These are phyloP conservation scores for Aquilaria agallochum DNA, from an alignment of 441 rosid species.

Conservation along the genomic window DNA sequence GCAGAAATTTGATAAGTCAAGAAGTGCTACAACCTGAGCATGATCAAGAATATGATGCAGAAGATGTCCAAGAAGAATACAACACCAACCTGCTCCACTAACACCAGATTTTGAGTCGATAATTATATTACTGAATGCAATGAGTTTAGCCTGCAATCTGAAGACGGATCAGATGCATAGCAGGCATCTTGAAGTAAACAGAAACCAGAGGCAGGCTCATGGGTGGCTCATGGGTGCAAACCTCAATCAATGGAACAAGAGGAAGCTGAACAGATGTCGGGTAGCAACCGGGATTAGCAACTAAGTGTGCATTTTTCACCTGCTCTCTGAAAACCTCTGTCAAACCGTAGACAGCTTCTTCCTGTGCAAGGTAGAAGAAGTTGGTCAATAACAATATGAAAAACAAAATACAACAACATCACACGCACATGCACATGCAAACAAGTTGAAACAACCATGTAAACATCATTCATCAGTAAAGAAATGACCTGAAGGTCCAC, in stretches of 20 bases:
- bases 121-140: slow-evolving; percentile 58
- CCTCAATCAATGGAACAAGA: slow-evolving; percentile 86
- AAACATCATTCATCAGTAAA: background rate
- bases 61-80: slow-evolving; percentile 8
- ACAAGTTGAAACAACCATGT: background rate
- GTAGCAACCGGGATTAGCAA: slow-evolving; percentile 98
- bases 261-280: slow-evolving; percentile 97
- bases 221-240: slow-evolving; percentile 12
- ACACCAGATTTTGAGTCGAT: slow-evolving; percentile 94
- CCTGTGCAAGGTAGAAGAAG: slow-evolving; percentile 36
- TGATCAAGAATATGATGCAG: slow-evolving; percentile 2
- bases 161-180: slow-evolving; percentile 17
- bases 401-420: slow-evolving; percentile 6
- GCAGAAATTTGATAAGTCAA: slow-evolving; percentile 18
- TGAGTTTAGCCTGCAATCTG: slow-evolving; percentile 64
- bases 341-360: slow-evolving; percentile 92
- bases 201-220: background rate
- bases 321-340: slow-evolving; percentile 81
- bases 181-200: background rate
- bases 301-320: slow-evolving; percentile 64
- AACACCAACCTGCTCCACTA: slow-evolving; percentile 89
- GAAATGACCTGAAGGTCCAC: slow-evolving; percentile 66
- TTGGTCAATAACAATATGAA: slow-evolving; percentile 14
- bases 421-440: background rate
- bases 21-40: slow-evolving; percentile 5